These are phyloP conservation scores for Metschnikowia dekortorum DNA, from an alignment of 805 yeast species.

Conservation along the genomic window DNA sequence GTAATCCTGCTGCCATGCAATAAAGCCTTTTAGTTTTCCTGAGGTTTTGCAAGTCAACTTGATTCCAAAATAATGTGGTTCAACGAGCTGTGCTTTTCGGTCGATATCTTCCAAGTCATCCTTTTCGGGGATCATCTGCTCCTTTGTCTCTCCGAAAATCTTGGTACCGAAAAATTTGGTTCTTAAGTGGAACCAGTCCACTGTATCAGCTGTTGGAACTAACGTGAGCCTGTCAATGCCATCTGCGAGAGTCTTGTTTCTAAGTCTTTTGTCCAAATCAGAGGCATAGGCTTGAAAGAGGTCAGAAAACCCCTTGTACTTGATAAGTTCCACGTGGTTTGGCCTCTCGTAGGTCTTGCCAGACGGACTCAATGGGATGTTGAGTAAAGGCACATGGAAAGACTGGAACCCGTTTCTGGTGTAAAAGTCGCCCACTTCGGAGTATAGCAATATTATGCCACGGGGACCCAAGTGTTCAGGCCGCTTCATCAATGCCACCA, in stretches of 20 bases:
- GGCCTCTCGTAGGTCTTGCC: not conserved
- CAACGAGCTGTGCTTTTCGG: conserved; percentile 19
- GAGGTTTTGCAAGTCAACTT: conserved; percentile 16
- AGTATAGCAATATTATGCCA: conserved; percentile 37
- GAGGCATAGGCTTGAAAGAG: conserved; percentile 19
- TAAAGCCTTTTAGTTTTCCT: conserved; percentile 23
- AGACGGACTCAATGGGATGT: conserved; percentile 17
- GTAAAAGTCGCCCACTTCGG: conserved; percentile 44
- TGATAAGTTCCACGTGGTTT: conserved; percentile 16
- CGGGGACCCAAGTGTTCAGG: conserved; percentile 23
- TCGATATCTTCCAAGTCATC: conserved; percentile 13
- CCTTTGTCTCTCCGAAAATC: conserved; percentile 8
- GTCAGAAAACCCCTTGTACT: conserved; percentile 28
- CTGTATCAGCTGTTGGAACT: conserved; percentile 22
- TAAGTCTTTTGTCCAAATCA: conserved; percentile 18
- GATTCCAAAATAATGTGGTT: conserved; percentile 33
- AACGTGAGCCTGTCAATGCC: conserved; percentile 29
- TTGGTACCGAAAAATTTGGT: conserved; percentile 26
- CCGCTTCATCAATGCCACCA: conserved; percentile 23
- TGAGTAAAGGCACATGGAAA: conserved; percentile 29
- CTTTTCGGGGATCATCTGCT: conserved; percentile 3
- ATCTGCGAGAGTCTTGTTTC: conserved; percentile 22
- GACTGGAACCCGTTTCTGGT: conserved; percentile 35
- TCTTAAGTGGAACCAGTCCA: conserved; percentile 43
- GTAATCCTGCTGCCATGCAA: conserved; percentile 41